Base-by-base conservation (phyloP, 805 yeast species). In the Saccharomycopsis fibuligera region DNA sequence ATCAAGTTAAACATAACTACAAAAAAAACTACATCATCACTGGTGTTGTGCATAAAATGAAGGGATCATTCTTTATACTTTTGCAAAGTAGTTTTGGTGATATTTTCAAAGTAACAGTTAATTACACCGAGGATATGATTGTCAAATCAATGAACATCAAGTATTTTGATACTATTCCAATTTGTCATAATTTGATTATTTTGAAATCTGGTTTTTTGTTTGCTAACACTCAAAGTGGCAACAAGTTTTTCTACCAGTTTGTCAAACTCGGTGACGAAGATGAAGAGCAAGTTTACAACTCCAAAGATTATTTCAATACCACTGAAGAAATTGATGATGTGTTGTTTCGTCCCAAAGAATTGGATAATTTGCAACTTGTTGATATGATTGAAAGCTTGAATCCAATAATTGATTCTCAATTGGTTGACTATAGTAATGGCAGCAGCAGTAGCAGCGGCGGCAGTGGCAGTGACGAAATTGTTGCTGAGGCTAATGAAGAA, bases 141-240 rank as follows among this genome's bases (percentile, higher is more conserved):
- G 72, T 74, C 5, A 67, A 68, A 1, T 57, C 63, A 1, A 59
- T 83, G 8, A 60, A 68, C n/a, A 69, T 84, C 12, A 69, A 76
- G 14, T 89, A 84, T 58, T 90, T 91, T 63, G 96, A 86, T 59
- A 74, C 95, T 0, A 71, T 86, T 31, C 85, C 89, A 1, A 62
- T 73, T 1, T 74, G 85, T 23, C 68, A 70, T 19, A 60, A 73
- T 4, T 57, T 91, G 10, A 68, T 73, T 35, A 77, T 91, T 37
- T 72, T 89, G 54, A 82, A 75, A 54, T 74, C 85, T 5, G 99
- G 98, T 0, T 84, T 79, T 55, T 57, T 91, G 33, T 86, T 78
- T 61, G 84, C 83, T 1, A 80, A 81, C 53, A 67, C 79, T 6
- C 82, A 82, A 49, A 62, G 68, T 49, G 79, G 83, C 25, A 80